phyloP scores from a whole-genome alignment of 2,329 filamentous ascomycete species.

The Aspergillus novofumigatus region DNA sequence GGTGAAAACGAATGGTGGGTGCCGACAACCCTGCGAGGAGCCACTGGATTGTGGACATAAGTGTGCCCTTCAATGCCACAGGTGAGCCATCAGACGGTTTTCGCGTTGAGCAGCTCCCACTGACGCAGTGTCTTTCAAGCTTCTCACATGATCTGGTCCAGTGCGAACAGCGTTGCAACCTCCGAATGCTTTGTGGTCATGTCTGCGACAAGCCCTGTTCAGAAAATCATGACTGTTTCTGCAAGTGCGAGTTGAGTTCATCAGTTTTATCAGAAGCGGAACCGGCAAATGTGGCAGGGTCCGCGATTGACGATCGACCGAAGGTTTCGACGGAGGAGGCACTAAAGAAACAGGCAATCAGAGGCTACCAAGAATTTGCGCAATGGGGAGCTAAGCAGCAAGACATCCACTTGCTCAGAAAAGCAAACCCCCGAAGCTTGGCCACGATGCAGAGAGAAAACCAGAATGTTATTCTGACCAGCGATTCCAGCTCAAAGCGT shows the following conservation, averaged over 20 bases:
- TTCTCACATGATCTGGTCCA: constrained; percentile 36
- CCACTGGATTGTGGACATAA: constrained; percentile 49
- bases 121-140: constrained; percentile 16
- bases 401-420: constrained; percentile 20
- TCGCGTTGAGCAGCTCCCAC: background rate
- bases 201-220: constrained; percentile 32
- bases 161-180: constrained; percentile 32
- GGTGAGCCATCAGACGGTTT: constrained; percentile 28
- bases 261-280: background rate
- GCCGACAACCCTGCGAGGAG: constrained; percentile 44
- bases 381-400: constrained; percentile 27
- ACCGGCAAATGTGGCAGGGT: background rate
- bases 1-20: constrained; percentile 52
- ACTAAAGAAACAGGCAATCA: constrained; percentile 4
- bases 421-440: constrained; percentile 3
- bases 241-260: constrained; percentile 17
- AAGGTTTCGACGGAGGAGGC: background rate
- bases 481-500: background rate
- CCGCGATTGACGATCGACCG: background rate
- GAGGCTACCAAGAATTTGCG: constrained; percentile 26
- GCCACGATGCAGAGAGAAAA: background rate
- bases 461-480: background rate
- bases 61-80: constrained; percentile 52
- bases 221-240: constrained; percentile 25
- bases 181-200: constrained; percentile 37